Evolutionary conservation across 805 yeast genomes (phyloP), one percentile per base, ranked within the genome.

Genomic region (Ogataea pignaliae): DNA sequence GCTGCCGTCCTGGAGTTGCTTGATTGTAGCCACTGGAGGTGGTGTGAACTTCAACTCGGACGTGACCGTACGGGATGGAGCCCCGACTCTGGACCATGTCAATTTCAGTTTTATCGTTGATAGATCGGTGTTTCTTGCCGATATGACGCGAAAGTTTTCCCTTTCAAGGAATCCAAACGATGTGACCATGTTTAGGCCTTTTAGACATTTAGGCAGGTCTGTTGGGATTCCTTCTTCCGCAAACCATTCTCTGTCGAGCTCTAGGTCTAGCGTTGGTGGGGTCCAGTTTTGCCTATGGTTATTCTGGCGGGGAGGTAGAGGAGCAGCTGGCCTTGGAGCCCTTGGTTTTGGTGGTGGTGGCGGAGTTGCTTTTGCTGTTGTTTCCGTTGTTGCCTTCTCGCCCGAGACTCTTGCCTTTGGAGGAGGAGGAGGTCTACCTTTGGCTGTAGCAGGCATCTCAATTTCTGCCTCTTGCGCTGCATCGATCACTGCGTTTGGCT

Each of bases 171-270:
- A 57, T 0, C 69, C 66, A 37, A 55, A 56, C 13, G 67, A 55
- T 1, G 56, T 53, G 3, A 62, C 59, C 43, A 52, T 70, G 45
- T 66, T 68, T 30, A 68, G 55, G 0, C 72, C 72, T 17, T 54
- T 39, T 3, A 78, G 57, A 37, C 59, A 59, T 10, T 46, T 40
- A 1, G 82, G 82, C n/a, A 74, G 43, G 16, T 42, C 48, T 1
- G 44, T 41, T 3, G 42, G 50, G 37, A 59, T 53, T 4, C 58
- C 48, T 9, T 58, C 53, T 12, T 62, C 55, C 1, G 71, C 64
- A 57, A 66, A 78, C 83, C 83, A 78, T 1, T 73, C 72, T 0
- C 71, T 53, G 0, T 55, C 41, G 3, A 77, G 57, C 37, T 76
- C 73, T 30, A 76, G 51, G 49, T 78, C 70, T 2, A 75, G 36